Evolutionary conservation across 306 rosid species (phyloP), one percentile per base, ranked within the genome.

Genomic region (Quercus glauca): DNA sequence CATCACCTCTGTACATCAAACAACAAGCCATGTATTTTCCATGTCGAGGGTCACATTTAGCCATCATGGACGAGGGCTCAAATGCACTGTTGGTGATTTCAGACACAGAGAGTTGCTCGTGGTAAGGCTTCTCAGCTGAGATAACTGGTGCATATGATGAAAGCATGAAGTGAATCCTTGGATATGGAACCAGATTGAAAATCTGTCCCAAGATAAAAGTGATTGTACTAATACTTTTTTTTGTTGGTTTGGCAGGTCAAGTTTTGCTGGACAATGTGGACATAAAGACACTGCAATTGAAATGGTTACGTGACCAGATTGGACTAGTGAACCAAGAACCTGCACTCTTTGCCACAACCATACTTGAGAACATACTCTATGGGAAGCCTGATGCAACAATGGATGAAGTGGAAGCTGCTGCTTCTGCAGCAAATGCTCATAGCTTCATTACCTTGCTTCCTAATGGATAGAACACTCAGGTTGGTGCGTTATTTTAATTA

Each of bases 241-340:
- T 52, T 73, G 67, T 35, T 81, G 81, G 82, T 35, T 23, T 56
- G 58, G 73, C 99, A 96, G 99, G 99, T 76, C 93, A 87, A 73
- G 94, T 93, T 82, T 81, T 96, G 69, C 77, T 96, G 12, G 99
- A 93, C 78, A 89, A 86, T 68, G 94, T 93, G 76, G 94, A 96
- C 87, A 93, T 96, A 21, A 91, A 83, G 82, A 91, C 96, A 1
- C 85, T 96, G 52, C 93, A 96, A 78, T 78, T 96, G 59, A 92
- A 81, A 86, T 93, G 99, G 99, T 83, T 96, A 3, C 94, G 99
- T 0, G 97, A 90, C 88, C 99, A 96, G 82, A 93, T 96, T 5
- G 99, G 98, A 37, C 78, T 96, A 75, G 99, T 96, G 90, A 96
- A 96, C 86, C 99, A 96, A 80, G 99, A 96, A 71, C 99, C 99